These are phyloP conservation scores for Aureobasidium sp. DNA, from an alignment of 2,329 filamentous ascomycete genomes.

Conservation along the genomic window DNA sequence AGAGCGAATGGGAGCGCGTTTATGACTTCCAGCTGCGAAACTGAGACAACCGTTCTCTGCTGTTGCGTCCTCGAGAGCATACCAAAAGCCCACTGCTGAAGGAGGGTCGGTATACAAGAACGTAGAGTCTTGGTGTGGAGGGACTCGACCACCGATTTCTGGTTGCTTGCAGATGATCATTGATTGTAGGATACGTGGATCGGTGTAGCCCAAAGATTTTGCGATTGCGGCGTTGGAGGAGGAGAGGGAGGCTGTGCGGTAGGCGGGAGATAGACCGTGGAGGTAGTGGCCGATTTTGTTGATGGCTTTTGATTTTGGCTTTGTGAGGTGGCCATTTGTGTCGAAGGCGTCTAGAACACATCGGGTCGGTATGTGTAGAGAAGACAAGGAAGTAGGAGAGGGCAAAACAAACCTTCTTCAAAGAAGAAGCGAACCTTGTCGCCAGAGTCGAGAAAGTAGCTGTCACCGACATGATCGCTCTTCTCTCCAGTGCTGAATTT, in stretches of 20 bases:
- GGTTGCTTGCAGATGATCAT: conserved; percentile 99
- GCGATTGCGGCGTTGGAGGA: conserved; percentile 70
- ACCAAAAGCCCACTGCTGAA: conserved; percentile 96
- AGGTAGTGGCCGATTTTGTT: conserved; percentile 70
- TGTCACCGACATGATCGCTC: conserved; percentile 87
- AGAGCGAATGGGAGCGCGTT: conserved; percentile 72
- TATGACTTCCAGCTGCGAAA: conserved; percentile 87
- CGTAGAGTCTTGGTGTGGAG: conserved; percentile 90
- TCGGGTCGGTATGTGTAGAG: not conserved
- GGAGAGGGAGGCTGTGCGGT: conserved; percentile 60
- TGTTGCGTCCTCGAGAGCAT: conserved; percentile 93
- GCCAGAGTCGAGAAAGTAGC: conserved; percentile 91
- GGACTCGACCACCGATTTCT: conserved; percentile 92
- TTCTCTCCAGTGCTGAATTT: conserved; percentile 87
- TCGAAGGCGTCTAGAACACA: conserved; percentile 74
- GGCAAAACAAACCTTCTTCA: conserved; percentile 68
- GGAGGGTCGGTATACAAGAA: conserved; percentile 94
- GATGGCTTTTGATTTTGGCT: conserved; percentile 86
- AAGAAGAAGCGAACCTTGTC: conserved; percentile 98
- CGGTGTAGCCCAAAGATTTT: conserved; percentile 73
- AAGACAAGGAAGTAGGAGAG: not conserved
- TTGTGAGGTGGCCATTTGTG: conserved; percentile 67
- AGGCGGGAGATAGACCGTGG: conserved; percentile 50
- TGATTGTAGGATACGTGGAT: conserved; percentile 86
- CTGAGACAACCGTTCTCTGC: conserved; percentile 88